A percentile compares a stretch with the other conserved stretches of the same genome.
Evolutionary conservation across 1,284 basidiomycete genomes (phyloP).

Genomic region (Schizopora paradoxa): DNA sequence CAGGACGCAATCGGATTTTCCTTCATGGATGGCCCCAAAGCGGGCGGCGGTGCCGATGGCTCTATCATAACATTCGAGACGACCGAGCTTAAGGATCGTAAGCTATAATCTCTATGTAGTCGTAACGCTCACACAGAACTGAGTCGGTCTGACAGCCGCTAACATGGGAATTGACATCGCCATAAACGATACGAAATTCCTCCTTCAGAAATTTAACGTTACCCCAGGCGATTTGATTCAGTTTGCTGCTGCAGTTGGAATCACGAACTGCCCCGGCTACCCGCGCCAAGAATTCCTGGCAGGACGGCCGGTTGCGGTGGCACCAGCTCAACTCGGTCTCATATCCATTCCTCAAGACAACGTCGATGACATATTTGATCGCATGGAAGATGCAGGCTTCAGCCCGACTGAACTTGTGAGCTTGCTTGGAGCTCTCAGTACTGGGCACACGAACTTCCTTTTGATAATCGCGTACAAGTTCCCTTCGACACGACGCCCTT

Average conservation of each 20-base stretch:
- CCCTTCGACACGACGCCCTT: conserved; percentile 37
- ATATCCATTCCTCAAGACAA: conserved; percentile 38
- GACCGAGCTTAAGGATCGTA: conserved; percentile 25
- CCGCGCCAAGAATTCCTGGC: conserved; percentile 36
- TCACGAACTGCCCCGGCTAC: conserved; percentile 38
- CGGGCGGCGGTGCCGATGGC: conserved; percentile 38
- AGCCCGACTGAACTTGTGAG: conserved; percentile 36
- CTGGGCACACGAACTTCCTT: conserved; percentile 32
- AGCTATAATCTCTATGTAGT: background rate
- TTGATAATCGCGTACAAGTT: conserved; percentile 27
- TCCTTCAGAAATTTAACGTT: conserved; percentile 25
- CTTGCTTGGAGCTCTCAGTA: conserved; percentile 36
- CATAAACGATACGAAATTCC: conserved; percentile 28
- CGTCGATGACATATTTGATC: conserved; percentile 33
- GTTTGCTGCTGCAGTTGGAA: conserved; percentile 36
- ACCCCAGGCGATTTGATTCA: conserved; percentile 30
- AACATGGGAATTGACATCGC: conserved; percentile 36
- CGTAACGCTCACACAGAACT: background rate
- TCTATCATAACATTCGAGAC: conserved; percentile 34
- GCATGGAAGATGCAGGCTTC: conserved; percentile 39
- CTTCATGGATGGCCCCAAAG: conserved; percentile 18
- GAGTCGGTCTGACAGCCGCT: conserved; percentile 19
- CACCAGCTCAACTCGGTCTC: conserved; percentile 32
- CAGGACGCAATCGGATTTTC: conserved; percentile 42
- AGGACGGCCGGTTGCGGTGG: conserved; percentile 30